Evolutionary conservation across 306 rosid genomes (phyloP).

Genomic region (Cicer yamashitae): DNA sequence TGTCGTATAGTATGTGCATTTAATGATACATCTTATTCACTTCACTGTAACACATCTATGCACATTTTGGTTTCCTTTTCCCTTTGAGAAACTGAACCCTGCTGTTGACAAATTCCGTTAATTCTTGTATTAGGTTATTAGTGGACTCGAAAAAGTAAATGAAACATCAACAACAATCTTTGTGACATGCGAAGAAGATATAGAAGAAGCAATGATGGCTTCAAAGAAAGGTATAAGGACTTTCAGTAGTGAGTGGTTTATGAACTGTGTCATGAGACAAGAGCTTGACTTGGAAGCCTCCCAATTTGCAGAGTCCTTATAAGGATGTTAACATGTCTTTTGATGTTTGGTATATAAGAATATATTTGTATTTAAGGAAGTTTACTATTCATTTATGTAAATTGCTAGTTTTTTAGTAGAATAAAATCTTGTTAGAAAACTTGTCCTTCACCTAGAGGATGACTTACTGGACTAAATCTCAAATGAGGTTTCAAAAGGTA

Average conservation of each 20-base stretch:
- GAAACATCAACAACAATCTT: slow-evolving; percentile 45
- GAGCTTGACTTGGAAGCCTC: no score
- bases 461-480: not conserved
- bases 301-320: no score
- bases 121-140: slow-evolving; percentile 53
- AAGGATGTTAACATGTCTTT: no score
- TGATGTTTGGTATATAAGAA: slow-evolving; percentile 23
- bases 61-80: slow-evolving; percentile 5
- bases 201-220: no score
- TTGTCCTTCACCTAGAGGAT: not conserved
- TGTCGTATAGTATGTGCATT: not conserved
- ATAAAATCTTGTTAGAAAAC: slow-evolving; percentile 4
- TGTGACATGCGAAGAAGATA: no score
- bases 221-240: no score
- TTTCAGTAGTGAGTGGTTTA: no score
- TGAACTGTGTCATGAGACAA: no score
- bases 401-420: not conserved
- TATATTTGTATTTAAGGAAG: not conserved
- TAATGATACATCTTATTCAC: slow-evolving; percentile 29
- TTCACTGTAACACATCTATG: slow-evolving; percentile 6
- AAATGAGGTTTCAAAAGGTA: slow-evolving; percentile 11
- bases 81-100: not conserved
- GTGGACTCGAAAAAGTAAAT: slow-evolving; percentile 53
- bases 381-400: not conserved
- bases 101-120: not conserved